phyloP scores from a whole-genome alignment of 164 flowering plant genomes.

The Malania oleifera region DNA sequence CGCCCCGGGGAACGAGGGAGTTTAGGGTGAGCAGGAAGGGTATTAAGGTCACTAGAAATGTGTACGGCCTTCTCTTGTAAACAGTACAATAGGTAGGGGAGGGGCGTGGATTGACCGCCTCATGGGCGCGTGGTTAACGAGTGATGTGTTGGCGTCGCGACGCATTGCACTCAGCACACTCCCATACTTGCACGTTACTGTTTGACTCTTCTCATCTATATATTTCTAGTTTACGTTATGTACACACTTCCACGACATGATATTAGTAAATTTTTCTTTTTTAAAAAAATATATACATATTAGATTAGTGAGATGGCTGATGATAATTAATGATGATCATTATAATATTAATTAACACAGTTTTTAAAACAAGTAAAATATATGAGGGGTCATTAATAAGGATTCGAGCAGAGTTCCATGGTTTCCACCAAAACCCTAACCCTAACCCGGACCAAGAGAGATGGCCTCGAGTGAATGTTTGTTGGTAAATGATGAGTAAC shows the following conservation, averaged over 20 bases:
- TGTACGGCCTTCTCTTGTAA: too few relatives aligned
- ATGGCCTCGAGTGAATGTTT: conserved; percentile 49
- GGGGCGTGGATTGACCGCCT: conserved; percentile 32
- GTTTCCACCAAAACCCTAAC: conserved; percentile 21
- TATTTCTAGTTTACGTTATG: background rate
- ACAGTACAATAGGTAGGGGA: background rate
- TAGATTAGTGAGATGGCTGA: too few relatives aligned
- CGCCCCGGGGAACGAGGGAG: background rate
- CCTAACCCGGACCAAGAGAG: conserved; percentile 27
- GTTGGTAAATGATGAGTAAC: too few relatives aligned
- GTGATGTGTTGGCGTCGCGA: too few relatives aligned
- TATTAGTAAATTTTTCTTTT: too few relatives aligned
- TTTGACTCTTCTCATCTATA: too few relatives aligned
- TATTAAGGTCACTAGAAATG: conserved; percentile 8
- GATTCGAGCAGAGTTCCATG: conserved; percentile 5
- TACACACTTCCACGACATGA: too few relatives aligned
- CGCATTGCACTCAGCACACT: too few relatives aligned
- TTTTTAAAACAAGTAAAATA: background rate
- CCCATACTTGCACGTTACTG: conserved; percentile 37
- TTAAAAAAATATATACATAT: too few relatives aligned
- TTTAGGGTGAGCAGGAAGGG: background rate
- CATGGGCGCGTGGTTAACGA: conserved; percentile 40
- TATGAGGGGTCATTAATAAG: background rate
- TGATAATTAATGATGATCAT: too few relatives aligned
- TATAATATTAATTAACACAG: too few relatives aligned